Evolutionary conservation across 805 yeast genomes (phyloP).

Genomic region (Huiozyma naganishii): DNA sequence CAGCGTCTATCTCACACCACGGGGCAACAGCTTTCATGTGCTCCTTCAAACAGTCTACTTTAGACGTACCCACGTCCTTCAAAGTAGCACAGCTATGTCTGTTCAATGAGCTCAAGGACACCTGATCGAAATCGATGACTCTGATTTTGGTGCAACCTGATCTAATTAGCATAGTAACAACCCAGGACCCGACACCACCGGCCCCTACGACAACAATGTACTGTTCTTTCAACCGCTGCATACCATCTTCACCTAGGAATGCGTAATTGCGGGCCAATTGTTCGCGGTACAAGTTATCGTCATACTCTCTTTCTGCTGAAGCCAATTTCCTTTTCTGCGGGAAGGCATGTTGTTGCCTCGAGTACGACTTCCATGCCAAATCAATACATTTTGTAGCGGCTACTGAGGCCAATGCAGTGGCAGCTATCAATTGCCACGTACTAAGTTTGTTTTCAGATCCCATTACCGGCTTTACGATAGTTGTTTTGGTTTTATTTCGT

Average conservation of each 20-base stretch:
- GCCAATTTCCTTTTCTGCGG: neutral
- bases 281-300: constrained; percentile 72
- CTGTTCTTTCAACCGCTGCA: constrained; percentile 58
- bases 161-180: constrained; percentile 78
- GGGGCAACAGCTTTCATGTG: constrained; percentile 74
- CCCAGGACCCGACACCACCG: constrained; percentile 99
- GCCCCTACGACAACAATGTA: constrained; percentile 79
- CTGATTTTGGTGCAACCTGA: constrained; percentile 77
- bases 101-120: constrained; percentile 79
- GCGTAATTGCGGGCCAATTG: constrained; percentile 92
- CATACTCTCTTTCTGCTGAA: constrained; percentile 22
- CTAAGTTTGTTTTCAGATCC: constrained; percentile 1
- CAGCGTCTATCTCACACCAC: constrained; percentile 78
- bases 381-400: constrained; percentile 26
- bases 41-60: constrained; percentile 68
- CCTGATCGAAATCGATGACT: constrained; percentile 93
- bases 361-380: constrained; percentile 16
- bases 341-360: constrained; percentile 1
- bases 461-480: neutral
- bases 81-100: constrained; percentile 92
- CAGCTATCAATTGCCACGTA: constrained; percentile 23
- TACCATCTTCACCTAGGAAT: constrained; percentile 79
- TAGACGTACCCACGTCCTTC: constrained; percentile 84
- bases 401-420: constrained; percentile 26
- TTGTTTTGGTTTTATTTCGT: neutral